Percentiles rank a stretch among this genome's conserved stretches.
These are phyloP conservation scores for Hanseniaspora meyeri DNA, from an alignment of 805 yeast species.

Conservation along the genomic window DNA sequence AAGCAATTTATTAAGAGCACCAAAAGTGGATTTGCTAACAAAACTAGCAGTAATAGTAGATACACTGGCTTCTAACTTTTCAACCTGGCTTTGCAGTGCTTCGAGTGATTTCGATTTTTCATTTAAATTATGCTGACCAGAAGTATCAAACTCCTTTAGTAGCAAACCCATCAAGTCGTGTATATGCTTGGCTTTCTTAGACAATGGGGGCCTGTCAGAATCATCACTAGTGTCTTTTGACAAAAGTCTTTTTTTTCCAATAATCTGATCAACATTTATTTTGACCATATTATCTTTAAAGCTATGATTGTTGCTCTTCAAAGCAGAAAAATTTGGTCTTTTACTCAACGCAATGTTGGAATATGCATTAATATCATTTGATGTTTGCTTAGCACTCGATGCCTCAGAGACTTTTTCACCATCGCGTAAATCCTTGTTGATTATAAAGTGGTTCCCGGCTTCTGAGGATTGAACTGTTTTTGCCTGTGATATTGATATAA, in stretches of 20 bases:
- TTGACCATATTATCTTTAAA: not conserved
- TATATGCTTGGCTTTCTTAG: not conserved
- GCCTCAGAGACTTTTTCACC: no score
- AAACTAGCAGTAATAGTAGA: not conserved
- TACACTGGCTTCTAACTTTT: not conserved
- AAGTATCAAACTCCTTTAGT: not conserved
- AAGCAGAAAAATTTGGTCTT: not conserved
- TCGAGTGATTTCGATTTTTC: not conserved
- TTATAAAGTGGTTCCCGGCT: no score
- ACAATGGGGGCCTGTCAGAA: not conserved
- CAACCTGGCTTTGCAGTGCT: not conserved
- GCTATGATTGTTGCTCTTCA: no score
- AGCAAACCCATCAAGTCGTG: not conserved
- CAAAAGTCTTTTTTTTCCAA: not conserved
- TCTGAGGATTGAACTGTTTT: no score
- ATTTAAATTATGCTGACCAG: not conserved
- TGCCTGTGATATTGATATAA: no score
- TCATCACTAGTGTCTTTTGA: not conserved
- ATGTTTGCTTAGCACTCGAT: no score
- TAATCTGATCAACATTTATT: not conserved
- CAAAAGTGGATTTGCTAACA: not conserved
- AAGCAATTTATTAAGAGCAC: no score
- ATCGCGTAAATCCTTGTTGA: no score
- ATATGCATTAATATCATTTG: no score
- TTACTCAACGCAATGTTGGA: no score